A percentile compares a stretch with the other conserved stretches of the same genome.
Evolutionary conservation across 352 stramenopile genomes (phyloP).

Genomic region (Globisporangium viniferum): DNA sequence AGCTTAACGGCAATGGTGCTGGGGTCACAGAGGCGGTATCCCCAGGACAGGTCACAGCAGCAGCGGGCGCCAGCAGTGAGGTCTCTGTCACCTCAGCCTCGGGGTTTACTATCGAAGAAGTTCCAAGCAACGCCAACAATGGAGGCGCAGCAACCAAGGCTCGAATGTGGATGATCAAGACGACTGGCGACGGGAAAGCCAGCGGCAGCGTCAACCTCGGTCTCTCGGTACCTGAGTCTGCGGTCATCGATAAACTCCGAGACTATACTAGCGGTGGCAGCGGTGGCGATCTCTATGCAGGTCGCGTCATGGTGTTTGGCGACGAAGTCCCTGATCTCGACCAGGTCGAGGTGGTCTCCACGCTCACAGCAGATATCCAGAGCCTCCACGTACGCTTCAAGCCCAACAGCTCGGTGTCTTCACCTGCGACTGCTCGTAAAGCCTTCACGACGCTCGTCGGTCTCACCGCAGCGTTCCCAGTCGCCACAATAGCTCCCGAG

Average conservation of each 20-base stretch:
- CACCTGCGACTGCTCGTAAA: background rate
- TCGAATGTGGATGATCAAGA: slow-evolving; percentile 11
- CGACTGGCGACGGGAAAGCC: background rate
- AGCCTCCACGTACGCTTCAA: slow-evolving; percentile 7
- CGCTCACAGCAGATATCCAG: background rate
- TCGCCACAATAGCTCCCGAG: background rate
- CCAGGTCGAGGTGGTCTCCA: slow-evolving; percentile 3
- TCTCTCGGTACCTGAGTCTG: background rate
- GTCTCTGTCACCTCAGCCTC: background rate
- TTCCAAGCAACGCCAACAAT: background rate
- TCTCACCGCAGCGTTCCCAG: background rate
- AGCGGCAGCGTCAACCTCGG: background rate
- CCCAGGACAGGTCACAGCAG: background rate
- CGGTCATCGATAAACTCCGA: slow-evolving; percentile 1
- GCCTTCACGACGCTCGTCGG: slow-evolving; percentile 3
- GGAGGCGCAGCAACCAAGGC: background rate
- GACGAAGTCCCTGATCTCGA: background rate
- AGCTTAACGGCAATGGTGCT: background rate
- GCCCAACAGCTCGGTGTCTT: background rate
- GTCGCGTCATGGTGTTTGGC: background rate
- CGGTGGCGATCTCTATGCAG: background rate
- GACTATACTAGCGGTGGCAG: background rate
- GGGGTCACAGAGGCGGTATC: background rate
- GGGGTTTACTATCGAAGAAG: slow-evolving; percentile 3
- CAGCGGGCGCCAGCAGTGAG: background rate